Percentiles rank a stretch among this genome's conserved stretches.
These are phyloP conservation scores for Colletotrichum sp. DNA, from an alignment of 2,329 filamentous ascomycete species.

Conservation along the genomic window DNA sequence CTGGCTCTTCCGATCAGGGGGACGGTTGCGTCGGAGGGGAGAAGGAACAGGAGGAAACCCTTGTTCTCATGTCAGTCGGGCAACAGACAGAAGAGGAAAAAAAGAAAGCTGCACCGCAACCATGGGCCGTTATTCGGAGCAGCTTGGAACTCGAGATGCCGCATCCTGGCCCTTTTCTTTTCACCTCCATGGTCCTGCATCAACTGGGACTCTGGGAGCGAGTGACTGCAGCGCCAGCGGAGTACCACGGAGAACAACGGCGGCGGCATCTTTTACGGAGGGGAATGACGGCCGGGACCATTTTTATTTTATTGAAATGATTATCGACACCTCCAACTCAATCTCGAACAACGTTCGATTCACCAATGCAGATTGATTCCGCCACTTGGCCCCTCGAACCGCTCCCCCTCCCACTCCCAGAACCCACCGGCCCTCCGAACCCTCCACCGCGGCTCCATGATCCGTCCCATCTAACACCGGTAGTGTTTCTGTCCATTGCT, in stretches of 20 bases:
- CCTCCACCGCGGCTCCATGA: background rate
- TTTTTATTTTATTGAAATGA: background rate
- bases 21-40: background rate
- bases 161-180: background rate
- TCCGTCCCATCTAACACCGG: background rate
- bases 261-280: background rate
- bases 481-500: background rate
- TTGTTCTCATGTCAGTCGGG: background rate
- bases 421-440: background rate
- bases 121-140: slow-evolving; percentile 3
- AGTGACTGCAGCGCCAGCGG: background rate
- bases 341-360: background rate
- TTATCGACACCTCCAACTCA: background rate
- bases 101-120: background rate
- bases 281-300: background rate
- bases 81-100: background rate
- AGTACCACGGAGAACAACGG: background rate
- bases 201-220: background rate
- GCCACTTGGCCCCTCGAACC: background rate
- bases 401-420: background rate
- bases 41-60: background rate
- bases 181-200: background rate
- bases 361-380: background rate
- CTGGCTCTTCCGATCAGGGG: background rate
- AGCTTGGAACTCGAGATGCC: background rate